Percentiles rank a stretch among this genome's conserved stretches.
These are phyloP conservation scores for Persicaria tinctoria DNA, from an alignment of 148 eudicot species.

Conservation along the genomic window DNA sequence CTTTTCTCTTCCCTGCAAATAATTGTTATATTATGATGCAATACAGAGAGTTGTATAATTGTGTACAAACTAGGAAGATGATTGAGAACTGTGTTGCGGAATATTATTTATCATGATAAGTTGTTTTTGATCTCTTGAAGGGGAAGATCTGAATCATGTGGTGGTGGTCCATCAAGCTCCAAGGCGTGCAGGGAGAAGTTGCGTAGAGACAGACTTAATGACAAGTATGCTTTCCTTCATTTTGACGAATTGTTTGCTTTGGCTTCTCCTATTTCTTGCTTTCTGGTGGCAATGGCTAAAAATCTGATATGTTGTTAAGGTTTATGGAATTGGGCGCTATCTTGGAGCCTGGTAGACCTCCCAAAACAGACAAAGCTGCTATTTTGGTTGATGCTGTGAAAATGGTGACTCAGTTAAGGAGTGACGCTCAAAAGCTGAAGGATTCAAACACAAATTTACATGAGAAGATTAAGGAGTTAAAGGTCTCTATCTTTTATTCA, in stretches of 20 bases:
- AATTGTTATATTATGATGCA: not conserved
- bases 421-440: constrained; percentile 58
- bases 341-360: constrained; percentile 62
- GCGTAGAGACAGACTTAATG: constrained; percentile 70
- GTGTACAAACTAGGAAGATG: not conserved
- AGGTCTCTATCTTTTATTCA: constrained; percentile 28
- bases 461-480: constrained; percentile 65
- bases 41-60: not conserved
- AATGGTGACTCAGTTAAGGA: constrained; percentile 56
- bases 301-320: constrained; percentile 27
- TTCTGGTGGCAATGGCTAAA: not conserved
- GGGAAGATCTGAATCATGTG: constrained; percentile 70
- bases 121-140: constrained; percentile 23
- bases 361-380: constrained; percentile 65
- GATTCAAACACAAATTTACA: constrained; percentile 54
- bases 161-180: constrained; percentile 52
- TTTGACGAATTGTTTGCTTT: not conserved
- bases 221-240: constrained; percentile 35
- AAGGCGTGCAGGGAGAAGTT: constrained; percentile 87
- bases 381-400: constrained; percentile 61
- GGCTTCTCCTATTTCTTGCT: not conserved
- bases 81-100: not conserved
- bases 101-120: not conserved
- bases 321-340: constrained; percentile 59
- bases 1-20: not conserved